phyloP scores from a whole-genome alignment of 352 stramenopile species.

The Phytophthora pini region DNA sequence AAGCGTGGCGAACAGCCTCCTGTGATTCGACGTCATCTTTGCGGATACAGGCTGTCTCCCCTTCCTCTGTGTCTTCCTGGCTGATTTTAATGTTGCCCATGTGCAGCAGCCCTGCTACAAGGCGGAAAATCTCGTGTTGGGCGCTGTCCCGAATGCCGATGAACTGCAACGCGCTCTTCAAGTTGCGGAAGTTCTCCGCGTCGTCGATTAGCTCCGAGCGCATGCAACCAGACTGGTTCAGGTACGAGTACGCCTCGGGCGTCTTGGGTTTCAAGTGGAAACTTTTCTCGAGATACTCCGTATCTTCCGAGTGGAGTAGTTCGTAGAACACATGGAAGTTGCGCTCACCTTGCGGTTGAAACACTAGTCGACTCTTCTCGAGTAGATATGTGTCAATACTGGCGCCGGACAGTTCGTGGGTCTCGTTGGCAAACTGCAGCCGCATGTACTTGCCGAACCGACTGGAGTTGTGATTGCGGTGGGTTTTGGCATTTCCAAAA shows the following conservation, averaged over 20 bases:
- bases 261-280: conserved; percentile 66
- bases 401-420: conserved; percentile 78
- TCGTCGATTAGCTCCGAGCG: conserved; percentile 79
- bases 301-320: conserved; percentile 68
- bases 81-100: conserved; percentile 83
- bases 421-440: conserved; percentile 74
- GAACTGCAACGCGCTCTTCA: conserved; percentile 73
- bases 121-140: conserved; percentile 77
- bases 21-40: conserved; percentile 54
- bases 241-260: conserved; percentile 67
- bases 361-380: conserved; percentile 86
- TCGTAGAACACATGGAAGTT: conserved; percentile 92
- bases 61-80: conserved; percentile 75
- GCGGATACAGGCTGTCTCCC: conserved; percentile 72
- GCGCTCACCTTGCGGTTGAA: conserved; percentile 74
- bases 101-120: conserved; percentile 78
- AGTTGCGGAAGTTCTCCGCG: conserved; percentile 62
- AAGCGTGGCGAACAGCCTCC: conserved; percentile 51
- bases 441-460: conserved; percentile 94
- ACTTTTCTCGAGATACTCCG: conserved; percentile 49
- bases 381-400: conserved; percentile 87
- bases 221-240: conserved; percentile 83
- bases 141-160: conserved; percentile 72
- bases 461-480: conserved; percentile 92
- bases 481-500: conserved; percentile 90